Base-by-base conservation (phyloP, 2,329 filamentous ascomycete genomes). In the Podosphaera fusca region DNA sequence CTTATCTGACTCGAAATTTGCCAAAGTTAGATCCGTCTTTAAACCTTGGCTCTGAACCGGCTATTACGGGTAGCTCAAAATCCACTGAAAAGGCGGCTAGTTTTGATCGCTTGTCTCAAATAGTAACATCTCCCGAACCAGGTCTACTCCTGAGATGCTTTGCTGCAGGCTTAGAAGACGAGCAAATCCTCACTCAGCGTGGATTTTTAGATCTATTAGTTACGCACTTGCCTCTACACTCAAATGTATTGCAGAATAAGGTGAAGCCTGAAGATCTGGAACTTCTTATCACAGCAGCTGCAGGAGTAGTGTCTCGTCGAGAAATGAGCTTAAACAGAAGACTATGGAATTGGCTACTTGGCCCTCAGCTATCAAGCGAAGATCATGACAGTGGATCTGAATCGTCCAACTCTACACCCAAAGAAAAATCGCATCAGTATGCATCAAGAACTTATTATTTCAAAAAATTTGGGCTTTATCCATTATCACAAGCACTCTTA, bases 321-420 rank as follows among this genome's bases (percentile, higher is more conserved):
- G 92, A 98, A 61, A 98, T 98, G 92, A 94, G 90, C 66, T 72
- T 98, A 54, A 98, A 98, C 67, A 76, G 92, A 63, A 80, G 92
- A 42, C 72, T 98, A n/a, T 96, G 90, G 88, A 81, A 85, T 49
- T 98, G 92, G 92, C 82, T 96, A 59, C 74, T 98, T 1, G 92
- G 92, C 0, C 89, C 89, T 2, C 87, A 78, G 55, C 77, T 77
- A 54, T 64, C 70, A 30, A 56, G 56, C 31, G 63, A 69, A 57
- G 75, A 81, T 59, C 63, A 71, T 30, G 75, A 81, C 55, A 70
- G 69, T 12, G 69, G 66, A 0, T 63, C 68, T 42, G 74, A 77
- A 56, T 75, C 71, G 12, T 73, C 74, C 34, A 62, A 57, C 21
- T 68, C 63, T 42, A 57, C 60, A 6, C 29, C 60, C 40, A 59